Percentiles rank a stretch among this genome's conserved stretches.
Conservation (phyloP, 2,329 filamentous ascomycete species). For the Colletotrichum paranaense region DNA sequence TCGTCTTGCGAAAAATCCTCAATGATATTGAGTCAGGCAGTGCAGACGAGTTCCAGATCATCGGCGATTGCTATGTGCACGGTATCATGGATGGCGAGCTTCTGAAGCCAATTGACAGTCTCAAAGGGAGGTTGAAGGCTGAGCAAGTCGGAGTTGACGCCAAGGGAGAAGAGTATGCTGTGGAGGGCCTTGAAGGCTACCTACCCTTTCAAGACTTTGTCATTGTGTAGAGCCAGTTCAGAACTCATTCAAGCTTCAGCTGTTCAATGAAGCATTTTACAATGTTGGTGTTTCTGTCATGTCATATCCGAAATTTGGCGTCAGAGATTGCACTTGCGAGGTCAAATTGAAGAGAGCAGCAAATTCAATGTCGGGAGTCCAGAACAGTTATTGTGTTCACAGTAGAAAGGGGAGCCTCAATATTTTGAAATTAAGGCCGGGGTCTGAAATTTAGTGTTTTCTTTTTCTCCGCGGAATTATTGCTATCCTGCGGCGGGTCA, state of each 20-base stretch:
- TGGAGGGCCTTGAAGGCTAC: neutral
- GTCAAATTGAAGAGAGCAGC: too few relatives aligned
- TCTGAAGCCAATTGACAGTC: neutral
- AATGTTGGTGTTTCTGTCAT: too few relatives aligned
- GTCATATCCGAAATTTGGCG: too few relatives aligned
- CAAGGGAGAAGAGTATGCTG: neutral
- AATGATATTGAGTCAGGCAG: neutral
- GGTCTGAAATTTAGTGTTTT: neutral
- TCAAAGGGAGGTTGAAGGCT: neutral
- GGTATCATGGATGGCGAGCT: conserved; percentile 9
- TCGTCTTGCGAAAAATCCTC: conserved; percentile 41
- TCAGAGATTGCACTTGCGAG: too few relatives aligned
- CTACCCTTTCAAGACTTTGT: neutral
- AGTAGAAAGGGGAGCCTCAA: too few relatives aligned
- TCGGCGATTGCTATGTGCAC: conserved; percentile 23
- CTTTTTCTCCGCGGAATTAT: neutral
- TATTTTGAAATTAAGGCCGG: neutral
- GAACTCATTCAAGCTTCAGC: too few relatives aligned
- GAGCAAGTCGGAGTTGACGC: neutral
- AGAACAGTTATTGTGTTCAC: too few relatives aligned
- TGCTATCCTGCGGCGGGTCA: neutral
- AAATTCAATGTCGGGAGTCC: too few relatives aligned
- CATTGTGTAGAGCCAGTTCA: neutral
- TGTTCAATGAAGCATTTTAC: too few relatives aligned
- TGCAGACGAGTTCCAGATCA: neutral